Conservation (phyloP, 208 protist species). For the Entamoeba invadens region DNA sequence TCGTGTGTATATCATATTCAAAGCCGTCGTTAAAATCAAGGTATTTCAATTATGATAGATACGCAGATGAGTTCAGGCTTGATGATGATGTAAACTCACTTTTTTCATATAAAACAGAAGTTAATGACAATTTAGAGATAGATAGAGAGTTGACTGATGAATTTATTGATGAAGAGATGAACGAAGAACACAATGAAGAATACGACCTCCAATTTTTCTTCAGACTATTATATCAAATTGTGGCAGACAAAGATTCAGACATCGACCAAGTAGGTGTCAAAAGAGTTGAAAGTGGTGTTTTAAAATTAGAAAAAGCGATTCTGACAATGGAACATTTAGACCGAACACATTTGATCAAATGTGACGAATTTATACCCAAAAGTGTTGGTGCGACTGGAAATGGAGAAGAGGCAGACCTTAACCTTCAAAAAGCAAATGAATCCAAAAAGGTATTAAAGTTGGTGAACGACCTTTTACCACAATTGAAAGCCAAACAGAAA, state of each 20-base stretch:
- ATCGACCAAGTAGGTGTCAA: background rate
- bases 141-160: too few species aligned
- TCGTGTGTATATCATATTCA: too few species aligned
- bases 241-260: background rate
- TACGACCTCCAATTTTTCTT: background rate
- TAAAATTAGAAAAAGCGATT: background rate
- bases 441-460: background rate
- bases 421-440: background rate
- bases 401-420: background rate
- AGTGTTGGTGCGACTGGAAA: background rate
- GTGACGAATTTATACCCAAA: background rate
- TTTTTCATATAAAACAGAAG: too few species aligned
- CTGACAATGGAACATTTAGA: background rate
- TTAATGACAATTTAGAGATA: too few species aligned
- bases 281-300: background rate
- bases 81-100: too few species aligned
- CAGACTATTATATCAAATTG: background rate
- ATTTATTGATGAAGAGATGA: background rate
- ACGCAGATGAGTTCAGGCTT: too few species aligned
- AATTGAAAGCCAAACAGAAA: background rate
- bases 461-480: background rate
- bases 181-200: background rate
- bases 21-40: too few species aligned
- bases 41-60: too few species aligned
- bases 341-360: background rate